Percentiles rank a stretch among this genome's conserved stretches.
phyloP scores from a whole-genome alignment of 306 rosid species.

The Begonia fuchsioides region DNA sequence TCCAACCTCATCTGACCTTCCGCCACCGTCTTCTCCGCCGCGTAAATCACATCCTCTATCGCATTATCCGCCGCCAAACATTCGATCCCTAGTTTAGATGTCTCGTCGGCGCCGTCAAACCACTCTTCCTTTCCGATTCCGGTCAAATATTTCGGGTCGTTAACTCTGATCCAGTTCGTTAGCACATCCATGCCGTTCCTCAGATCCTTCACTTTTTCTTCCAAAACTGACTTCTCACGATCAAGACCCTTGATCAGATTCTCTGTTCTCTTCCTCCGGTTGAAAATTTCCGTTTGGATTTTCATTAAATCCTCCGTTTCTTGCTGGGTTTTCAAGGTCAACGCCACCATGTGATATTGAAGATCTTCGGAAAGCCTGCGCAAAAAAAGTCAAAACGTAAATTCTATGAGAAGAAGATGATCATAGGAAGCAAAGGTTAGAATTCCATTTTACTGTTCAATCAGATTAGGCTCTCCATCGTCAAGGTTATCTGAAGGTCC shows the following conservation, averaged over 20 bases:
- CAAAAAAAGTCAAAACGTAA: too few species aligned
- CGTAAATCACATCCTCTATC: constrained; percentile 2
- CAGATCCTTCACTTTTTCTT: constrained; percentile 1
- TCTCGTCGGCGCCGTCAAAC: constrained; percentile 1
- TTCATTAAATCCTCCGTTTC: constrained; percentile 1
- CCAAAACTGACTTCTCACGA: neutral
- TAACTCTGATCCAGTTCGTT: constrained; percentile 1
- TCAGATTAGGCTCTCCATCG: neutral
- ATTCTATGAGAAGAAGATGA: too few species aligned
- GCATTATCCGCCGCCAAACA: constrained; percentile 9
- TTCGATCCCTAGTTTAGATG: neutral
- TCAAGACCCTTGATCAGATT: neutral
- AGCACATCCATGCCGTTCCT: constrained; percentile 2
- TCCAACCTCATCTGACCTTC: constrained; percentile 1
- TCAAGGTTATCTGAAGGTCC: neutral
- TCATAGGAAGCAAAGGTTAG: too few species aligned
- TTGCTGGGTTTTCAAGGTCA: neutral
- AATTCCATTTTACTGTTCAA: neutral
- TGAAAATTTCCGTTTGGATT: neutral
- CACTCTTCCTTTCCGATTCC: neutral
- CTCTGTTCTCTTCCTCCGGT: neutral
- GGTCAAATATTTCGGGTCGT: neutral
- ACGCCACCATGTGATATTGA: constrained; percentile 3
- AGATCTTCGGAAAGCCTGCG: neutral
- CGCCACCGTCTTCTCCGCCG: constrained; percentile 8